Base-by-base conservation (phyloP, 2,329 filamentous ascomycete genomes). In the Cordyceps tenuipes region DNA sequence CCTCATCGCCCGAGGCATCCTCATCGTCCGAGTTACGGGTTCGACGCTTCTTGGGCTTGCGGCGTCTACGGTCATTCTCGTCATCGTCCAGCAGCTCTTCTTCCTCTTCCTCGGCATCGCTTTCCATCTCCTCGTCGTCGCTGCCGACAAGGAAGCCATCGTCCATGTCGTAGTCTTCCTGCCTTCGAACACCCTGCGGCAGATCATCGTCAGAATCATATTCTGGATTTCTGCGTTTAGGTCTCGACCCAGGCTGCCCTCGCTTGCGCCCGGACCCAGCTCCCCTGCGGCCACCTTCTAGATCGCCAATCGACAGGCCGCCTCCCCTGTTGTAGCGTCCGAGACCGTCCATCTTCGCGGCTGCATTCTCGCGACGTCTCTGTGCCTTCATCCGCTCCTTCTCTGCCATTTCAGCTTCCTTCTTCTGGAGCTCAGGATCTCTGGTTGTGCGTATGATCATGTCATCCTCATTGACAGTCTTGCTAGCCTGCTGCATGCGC, bases 171-270 rank as follows among this genome's bases (percentile, higher is more conserved):
- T 93, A 93, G 64, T 90, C 87, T 64, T 92, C 87, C 62, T 87
- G 81, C 57, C 83, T 82, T 36, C 80, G 80, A 50, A 77, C 77
- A 36, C 84, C 82, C 43, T 82, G 80, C 17, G 84, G 83, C 41
- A 86, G 77, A 62, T 89, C 88, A 65, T 90, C 88, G 66, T 91
- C 89, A 9, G 90, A 90, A 67, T 92, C 88, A 62, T 90, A 89
- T 65, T 89, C 88, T 62, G 79, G 77, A 44, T 79, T 77, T 36
- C 79, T 77, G 67, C 79, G 77, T 73, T 82, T 83, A 50, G 76
- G 72, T 63, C 81, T 81, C 34, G 74, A 71, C 12, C 81, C 80
- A 0, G 78, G 74, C 0, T 76, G 74, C 23, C 80, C 78, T 63
- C 81, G 79, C 69, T 85, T 85, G 47, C 82, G 77, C 29, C 76